A percentile compares a stretch with the other conserved stretches of the same genome.
Conservation (phyloP, 371 early-diverging fungal species). For the Mortierella sp. region DNA sequence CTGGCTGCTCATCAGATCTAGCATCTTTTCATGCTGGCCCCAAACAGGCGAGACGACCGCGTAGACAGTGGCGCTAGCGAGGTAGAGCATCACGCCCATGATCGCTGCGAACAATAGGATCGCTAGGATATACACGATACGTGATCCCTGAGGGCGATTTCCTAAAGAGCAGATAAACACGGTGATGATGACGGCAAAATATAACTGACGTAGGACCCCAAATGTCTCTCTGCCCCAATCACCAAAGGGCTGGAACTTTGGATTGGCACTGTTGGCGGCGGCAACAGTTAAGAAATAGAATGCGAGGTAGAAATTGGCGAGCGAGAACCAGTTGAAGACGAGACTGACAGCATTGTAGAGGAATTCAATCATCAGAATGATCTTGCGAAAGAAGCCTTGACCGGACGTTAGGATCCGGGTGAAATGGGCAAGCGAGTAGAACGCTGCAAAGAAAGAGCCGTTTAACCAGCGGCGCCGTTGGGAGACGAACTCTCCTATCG, state of each 20-base stretch:
- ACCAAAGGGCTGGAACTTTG: conserved; percentile 54
- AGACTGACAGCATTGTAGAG: conserved; percentile 78
- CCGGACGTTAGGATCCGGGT: conserved; percentile 76
- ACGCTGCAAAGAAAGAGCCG: conserved; percentile 78
- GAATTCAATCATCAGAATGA: conserved; percentile 78
- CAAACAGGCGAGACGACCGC: conserved; percentile 47
- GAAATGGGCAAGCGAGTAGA: conserved; percentile 74
- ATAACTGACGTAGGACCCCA: conserved; percentile 66
- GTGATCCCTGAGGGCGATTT: conserved; percentile 82
- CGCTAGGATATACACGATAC: conserved; percentile 67
- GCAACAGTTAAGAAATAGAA: conserved; percentile 44
- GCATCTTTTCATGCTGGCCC: conserved; percentile 30
- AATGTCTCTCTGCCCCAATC: conserved; percentile 57
- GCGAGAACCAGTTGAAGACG: conserved; percentile 82
- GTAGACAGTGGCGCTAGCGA: conserved; percentile 65
- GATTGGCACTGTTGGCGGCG: conserved; percentile 51
- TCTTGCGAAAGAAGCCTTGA: conserved; percentile 74
- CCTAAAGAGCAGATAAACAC: conserved; percentile 83
- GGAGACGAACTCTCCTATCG: conserved; percentile 72
- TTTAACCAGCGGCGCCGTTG: conserved; percentile 82
- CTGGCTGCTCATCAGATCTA: conserved; percentile 12
- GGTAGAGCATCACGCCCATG: conserved; percentile 79
- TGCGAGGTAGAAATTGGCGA: conserved; percentile 56
- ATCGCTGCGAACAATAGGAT: conserved; percentile 77
- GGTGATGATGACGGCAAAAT: conserved; percentile 71